These are phyloP conservation scores for Aechmea fasciata DNA, from an alignment of 176 grass and related monocot species.

Conservation along the genomic window DNA sequence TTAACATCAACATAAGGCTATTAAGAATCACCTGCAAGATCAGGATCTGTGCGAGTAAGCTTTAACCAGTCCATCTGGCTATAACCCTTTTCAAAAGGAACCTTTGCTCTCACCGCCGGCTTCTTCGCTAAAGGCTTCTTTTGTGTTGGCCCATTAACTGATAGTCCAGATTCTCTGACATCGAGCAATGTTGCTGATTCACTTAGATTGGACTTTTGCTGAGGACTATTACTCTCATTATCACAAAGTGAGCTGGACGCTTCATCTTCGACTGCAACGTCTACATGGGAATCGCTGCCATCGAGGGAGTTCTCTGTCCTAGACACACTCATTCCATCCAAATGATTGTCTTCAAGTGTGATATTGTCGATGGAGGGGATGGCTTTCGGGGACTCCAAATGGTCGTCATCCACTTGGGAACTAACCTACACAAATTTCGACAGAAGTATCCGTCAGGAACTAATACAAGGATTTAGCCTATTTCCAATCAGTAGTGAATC, in stretches of 20 bases:
- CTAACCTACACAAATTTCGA: slow-evolving; percentile 36
- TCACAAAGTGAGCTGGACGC: slow-evolving; percentile 20
- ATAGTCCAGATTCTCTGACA: neutral
- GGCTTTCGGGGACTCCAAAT: slow-evolving; percentile 54
- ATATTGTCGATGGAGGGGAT: slow-evolving; percentile 43
- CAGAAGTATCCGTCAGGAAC: neutral
- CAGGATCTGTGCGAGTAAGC: slow-evolving; percentile 64
- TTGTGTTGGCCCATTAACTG: slow-evolving; percentile 19
- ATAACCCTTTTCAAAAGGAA: slow-evolving; percentile 86
- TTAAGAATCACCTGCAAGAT: slow-evolving; percentile 59
- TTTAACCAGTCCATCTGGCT: slow-evolving; percentile 97
- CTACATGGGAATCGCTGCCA: neutral
- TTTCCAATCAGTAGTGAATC: no score
- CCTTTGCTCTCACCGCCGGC: slow-evolving; percentile 38
- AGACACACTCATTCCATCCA: neutral
- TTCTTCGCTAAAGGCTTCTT: slow-evolving; percentile 59
- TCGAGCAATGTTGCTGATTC: slow-evolving; percentile 20
- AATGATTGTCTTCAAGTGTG: slow-evolving; percentile 34
- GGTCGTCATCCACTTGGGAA: slow-evolving; percentile 28
- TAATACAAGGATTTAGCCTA: neutral
- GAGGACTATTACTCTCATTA: neutral
- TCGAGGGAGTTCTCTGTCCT: slow-evolving; percentile 18
- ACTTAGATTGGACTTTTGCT: slow-evolving; percentile 8
- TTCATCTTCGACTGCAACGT: slow-evolving; percentile 13
- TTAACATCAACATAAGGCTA: neutral